A percentile compares a stretch with the other conserved stretches of the same genome.
phyloP scores from a whole-genome alignment of 2,329 filamentous ascomycete genomes.

The Fusarium algeriense region DNA sequence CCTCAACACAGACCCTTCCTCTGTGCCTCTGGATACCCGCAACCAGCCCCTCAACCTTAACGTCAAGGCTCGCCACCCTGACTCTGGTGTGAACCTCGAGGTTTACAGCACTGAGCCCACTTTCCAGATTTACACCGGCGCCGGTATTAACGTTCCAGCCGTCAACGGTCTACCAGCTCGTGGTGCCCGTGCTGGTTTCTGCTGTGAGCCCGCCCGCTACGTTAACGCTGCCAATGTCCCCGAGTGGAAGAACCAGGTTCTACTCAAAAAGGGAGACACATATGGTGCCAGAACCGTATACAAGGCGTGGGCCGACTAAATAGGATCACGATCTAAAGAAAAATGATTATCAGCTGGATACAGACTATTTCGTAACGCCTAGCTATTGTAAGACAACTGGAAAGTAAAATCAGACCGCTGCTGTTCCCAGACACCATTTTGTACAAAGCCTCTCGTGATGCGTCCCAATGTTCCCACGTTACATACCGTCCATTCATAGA shows the following conservation, averaged over 20 bases:
- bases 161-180: slow-evolving; percentile 73
- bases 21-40: slow-evolving; percentile 76
- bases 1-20: slow-evolving; percentile 71
- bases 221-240: slow-evolving; percentile 88
- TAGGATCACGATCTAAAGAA: slow-evolving; percentile 1
- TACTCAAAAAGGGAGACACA: slow-evolving; percentile 85
- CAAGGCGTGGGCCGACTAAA: slow-evolving; percentile 80
- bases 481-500: slow-evolving; percentile 4
- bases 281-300: slow-evolving; percentile 89
- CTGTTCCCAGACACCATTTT: slow-evolving; percentile 16
- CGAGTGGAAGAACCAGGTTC: slow-evolving; percentile 81
- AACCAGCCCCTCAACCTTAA: slow-evolving; percentile 72
- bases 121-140: slow-evolving; percentile 97
- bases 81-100: slow-evolving; percentile 83
- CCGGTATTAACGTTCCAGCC: slow-evolving; percentile 81
- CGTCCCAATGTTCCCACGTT: slow-evolving; percentile 19
- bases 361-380: slow-evolving; percentile 16
- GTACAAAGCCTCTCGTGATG: slow-evolving; percentile 36
- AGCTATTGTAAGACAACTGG: slow-evolving; percentile 22
- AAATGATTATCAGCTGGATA: slow-evolving; percentile 24
- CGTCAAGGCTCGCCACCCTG: slow-evolving; percentile 79
- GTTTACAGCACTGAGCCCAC: slow-evolving; percentile 92
- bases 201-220: slow-evolving; percentile 90
- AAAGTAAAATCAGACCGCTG: slow-evolving; percentile 11
- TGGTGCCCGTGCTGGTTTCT: slow-evolving; percentile 80